Evolutionary conservation across 192 early-diverging fungal genomes (phyloP).

Genomic region (Oehlia diaphana): DNA sequence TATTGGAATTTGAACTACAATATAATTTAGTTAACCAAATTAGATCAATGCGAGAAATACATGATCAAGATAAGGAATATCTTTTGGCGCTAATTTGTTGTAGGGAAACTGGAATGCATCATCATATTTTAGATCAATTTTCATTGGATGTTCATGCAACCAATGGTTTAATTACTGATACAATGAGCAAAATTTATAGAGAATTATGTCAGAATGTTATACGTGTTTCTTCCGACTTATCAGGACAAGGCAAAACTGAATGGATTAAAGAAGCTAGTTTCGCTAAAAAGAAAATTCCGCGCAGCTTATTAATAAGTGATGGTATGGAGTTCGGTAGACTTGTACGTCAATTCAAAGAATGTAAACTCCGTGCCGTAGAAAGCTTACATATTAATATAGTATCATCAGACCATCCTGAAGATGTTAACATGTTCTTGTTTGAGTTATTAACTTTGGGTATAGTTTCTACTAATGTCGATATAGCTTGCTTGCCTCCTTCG

Average conservation of each 20-base stretch:
- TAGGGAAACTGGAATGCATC: conserved; percentile 22
- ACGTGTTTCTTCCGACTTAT: conserved; percentile 22
- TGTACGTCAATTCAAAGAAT: conserved; percentile 16
- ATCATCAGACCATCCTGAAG: neutral
- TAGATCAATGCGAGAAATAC: neutral
- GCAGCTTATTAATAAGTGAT: conserved; percentile 27
- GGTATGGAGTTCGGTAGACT: conserved; percentile 10
- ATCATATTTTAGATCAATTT: conserved; percentile 32
- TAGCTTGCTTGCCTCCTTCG: neutral
- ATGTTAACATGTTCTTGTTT: conserved; percentile 16
- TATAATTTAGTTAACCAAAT: conserved; percentile 26
- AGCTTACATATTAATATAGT: neutral
- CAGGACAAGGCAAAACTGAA: conserved; percentile 30
- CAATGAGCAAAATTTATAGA: conserved; percentile 16
- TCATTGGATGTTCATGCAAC: conserved; percentile 11
- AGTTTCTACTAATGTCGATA: neutral
- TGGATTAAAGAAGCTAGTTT: conserved; percentile 21
- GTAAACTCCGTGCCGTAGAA: neutral
- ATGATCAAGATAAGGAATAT: neutral
- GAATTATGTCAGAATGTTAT: conserved; percentile 25
- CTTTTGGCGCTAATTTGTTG: conserved; percentile 26
- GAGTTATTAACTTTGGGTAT: neutral
- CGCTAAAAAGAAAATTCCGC: neutral
- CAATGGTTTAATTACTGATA: neutral
- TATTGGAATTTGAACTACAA: conserved; percentile 27